Base-by-base conservation (phyloP, 2,329 filamentous ascomycete species). In the Fonsecaea nubica region DNA sequence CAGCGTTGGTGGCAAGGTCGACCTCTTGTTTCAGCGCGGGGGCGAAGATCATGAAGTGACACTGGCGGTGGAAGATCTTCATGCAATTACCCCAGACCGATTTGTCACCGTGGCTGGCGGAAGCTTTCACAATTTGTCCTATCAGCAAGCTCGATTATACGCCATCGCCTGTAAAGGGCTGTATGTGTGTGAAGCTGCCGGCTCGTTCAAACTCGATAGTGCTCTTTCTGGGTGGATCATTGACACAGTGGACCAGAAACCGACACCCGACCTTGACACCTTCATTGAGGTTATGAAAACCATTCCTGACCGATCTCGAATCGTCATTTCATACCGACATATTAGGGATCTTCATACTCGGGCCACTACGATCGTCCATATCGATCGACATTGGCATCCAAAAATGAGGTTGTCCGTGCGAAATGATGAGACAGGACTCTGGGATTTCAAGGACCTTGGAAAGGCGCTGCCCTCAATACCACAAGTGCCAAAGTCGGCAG, bases 291-390 rank as follows among this genome's bases (percentile, higher is more conserved):
- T 97, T 63, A 91, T 97, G 86, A 92, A 92, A 79, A 84, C 80
- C 30, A 96, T 99, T 62, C 93, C 95, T 1, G 88, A 90, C 75
- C 85, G 87, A 63, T 87, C 93, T 35, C 87, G 95, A 62, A 90
- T 99, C 10, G 94, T 98, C 35, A 90, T 98, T 64, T 95, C 92
- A 7, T 99, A 97, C 82, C 95, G 96, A 79, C 94, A 99, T 77
- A 89, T 99, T 42, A 86, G 94, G 64, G 96, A 99, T 77, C 83
- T 99, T 64, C 95, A 99, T 78, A 97, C 94, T 0, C 86, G 96
- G 62, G 93, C 96, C 78, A 99, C 95, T 0, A 92, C 90, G 65
- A 94, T 99, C 76, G 86, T 97, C 70, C 90, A 95, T 71, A 87
- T 99, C 63, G 95, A 99, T 78, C 89, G 95, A 52, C 95, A 99